phyloP scores from a whole-genome alignment of 768 basidiomycete species.

The Phaeotremella fagi region DNA sequence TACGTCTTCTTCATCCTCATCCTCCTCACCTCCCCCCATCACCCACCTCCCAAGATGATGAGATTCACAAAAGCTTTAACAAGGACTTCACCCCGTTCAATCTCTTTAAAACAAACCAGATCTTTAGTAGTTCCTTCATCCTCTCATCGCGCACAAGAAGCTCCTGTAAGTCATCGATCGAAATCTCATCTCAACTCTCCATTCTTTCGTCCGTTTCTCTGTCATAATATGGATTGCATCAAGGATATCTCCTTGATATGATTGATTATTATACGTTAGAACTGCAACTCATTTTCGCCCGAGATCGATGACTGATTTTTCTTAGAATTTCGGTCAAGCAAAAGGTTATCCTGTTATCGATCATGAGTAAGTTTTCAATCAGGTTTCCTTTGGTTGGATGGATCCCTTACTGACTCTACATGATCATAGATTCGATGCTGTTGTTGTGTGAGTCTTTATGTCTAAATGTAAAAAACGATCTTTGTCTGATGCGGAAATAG shows the following conservation, averaged over 20 bases:
- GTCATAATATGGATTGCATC: background rate
- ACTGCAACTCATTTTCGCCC: too few species aligned
- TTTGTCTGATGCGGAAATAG: constrained; percentile 51
- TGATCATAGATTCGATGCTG: constrained; percentile 68
- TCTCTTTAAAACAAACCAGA: background rate
- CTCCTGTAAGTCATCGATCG: constrained; percentile 34
- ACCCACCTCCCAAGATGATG: background rate
- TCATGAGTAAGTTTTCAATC: constrained; percentile 64
- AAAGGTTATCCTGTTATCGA: constrained; percentile 84
- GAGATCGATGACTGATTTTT: constrained; percentile 14
- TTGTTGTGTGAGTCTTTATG: constrained; percentile 75
- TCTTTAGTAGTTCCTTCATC: constrained; percentile 4
- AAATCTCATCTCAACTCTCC: background rate
- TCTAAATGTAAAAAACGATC: background rate
- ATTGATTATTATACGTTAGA: too few species aligned
- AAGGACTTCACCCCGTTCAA: background rate
- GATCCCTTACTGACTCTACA: too few species aligned
- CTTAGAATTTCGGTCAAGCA: constrained; percentile 43
- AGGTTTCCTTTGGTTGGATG: too few species aligned
- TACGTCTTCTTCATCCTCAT: background rate
- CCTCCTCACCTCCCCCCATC: background rate
- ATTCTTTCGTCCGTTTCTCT: too few species aligned
- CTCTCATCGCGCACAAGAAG: constrained; percentile 41
- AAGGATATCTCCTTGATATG: background rate
- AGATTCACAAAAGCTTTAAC: background rate